phyloP scores from a whole-genome alignment of 2,329 filamentous ascomycete species.

The Alternaria tenuissima region DNA sequence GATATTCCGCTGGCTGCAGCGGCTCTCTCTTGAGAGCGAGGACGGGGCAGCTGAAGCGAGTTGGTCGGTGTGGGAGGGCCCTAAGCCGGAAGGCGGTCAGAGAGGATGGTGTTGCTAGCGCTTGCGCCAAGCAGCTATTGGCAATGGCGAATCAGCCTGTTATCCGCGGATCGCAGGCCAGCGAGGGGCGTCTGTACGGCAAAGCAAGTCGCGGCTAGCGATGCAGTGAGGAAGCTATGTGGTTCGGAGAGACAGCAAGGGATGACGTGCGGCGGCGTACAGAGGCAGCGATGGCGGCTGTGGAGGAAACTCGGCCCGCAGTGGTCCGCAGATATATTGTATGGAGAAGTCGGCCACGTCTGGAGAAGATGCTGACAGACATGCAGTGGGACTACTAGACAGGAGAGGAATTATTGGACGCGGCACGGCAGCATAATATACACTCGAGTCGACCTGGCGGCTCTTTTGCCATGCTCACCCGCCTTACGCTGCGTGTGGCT shows the following conservation, averaged over 20 bases:
- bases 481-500: slow-evolving; percentile 20
- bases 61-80: slow-evolving; percentile 26
- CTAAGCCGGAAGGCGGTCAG: slow-evolving; percentile 41
- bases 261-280: slow-evolving; percentile 28
- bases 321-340: slow-evolving; percentile 17
- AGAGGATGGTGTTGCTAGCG: slow-evolving; percentile 32
- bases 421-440: slow-evolving; percentile 31
- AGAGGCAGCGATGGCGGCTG: slow-evolving; percentile 2
- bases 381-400: too few relatives aligned
- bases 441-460: slow-evolving; percentile 12
- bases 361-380: not conserved
- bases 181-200: slow-evolving; percentile 26
- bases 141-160: slow-evolving; percentile 38
- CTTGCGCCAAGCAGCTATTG: slow-evolving; percentile 32
- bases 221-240: slow-evolving; percentile 20
- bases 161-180: slow-evolving; percentile 25
- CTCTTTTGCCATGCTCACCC: slow-evolving; percentile 19
- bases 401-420: slow-evolving; percentile 14
- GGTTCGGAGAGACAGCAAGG: slow-evolving; percentile 23
- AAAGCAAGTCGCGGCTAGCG: slow-evolving; percentile 24
- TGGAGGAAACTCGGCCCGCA: slow-evolving; percentile 28
- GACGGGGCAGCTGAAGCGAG: slow-evolving; percentile 28
- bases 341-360: not conserved
- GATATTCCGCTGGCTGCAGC: slow-evolving; percentile 17
- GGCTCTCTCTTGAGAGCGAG: slow-evolving; percentile 22